Conservation (phyloP, 352 stramenopile species). For the Phytophthora agathidicida region DNA sequence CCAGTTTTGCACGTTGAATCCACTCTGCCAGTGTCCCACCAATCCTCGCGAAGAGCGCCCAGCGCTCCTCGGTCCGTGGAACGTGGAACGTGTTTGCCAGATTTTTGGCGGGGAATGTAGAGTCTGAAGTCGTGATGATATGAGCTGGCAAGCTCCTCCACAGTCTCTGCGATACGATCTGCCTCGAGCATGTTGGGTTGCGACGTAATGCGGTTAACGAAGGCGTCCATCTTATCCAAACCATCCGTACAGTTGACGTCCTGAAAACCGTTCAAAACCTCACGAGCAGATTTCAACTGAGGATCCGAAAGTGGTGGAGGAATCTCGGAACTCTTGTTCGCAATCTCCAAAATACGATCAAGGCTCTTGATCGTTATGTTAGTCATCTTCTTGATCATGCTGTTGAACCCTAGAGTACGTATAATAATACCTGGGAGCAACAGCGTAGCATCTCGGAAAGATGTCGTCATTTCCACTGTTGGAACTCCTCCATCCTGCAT, state of each 20-base stretch:
- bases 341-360: not conserved
- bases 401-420: not conserved
- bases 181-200: not conserved
- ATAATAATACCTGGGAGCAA: conserved; percentile 1
- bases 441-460: conserved; percentile 4
- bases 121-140: conserved; percentile 5
- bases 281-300: not conserved
- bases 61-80: conserved; percentile 6
- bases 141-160: not conserved
- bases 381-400: not conserved
- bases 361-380: not conserved
- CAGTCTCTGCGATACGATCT: not conserved
- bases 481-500: conserved; percentile 1
- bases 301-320: conserved; percentile 2
- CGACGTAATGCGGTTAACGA: not conserved
- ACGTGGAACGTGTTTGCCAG: not conserved
- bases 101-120: conserved; percentile 4
- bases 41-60: not conserved
- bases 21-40: conserved; percentile 5
- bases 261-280: not conserved
- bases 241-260: not conserved
- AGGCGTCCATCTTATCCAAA: conserved; percentile 1
- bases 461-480: not conserved
- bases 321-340: not conserved
- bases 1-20: not conserved